Percentiles rank a stretch among this genome's conserved stretches.
phyloP scores from a whole-genome alignment of 345 rosid species.

The Stellera chamaejasme region DNA sequence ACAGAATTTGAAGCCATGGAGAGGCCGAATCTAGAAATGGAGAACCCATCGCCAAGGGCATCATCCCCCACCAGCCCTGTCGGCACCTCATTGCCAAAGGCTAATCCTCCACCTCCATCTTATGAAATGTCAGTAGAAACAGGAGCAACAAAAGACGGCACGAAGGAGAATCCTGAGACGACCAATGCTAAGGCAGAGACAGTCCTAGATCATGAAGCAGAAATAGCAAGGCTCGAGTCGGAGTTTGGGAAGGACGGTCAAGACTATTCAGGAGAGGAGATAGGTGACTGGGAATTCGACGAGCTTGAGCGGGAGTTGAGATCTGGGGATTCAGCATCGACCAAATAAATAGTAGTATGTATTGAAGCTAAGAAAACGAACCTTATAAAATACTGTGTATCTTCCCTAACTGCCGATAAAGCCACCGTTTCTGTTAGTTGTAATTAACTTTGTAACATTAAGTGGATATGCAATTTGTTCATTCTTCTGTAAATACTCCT shows the following conservation, averaged over 20 bases:
- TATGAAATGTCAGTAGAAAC: slow-evolving; percentile 8
- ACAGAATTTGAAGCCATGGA: slow-evolving; percentile 71
- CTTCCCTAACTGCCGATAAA: slow-evolving; percentile 10
- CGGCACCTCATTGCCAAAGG: slow-evolving; percentile 24
- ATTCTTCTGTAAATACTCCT: slow-evolving; percentile 50
- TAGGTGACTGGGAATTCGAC: slow-evolving; percentile 94
- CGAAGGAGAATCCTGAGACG: slow-evolving; percentile 22
- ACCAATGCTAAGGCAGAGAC: slow-evolving; percentile 22
- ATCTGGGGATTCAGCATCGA: slow-evolving; percentile 29
- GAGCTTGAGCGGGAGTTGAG: slow-evolving; percentile 85
- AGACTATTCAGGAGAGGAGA: slow-evolving; percentile 73
- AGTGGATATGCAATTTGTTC: slow-evolving; percentile 19
- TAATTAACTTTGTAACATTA: slow-evolving; percentile 18
- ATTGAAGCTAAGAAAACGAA: slow-evolving; percentile 1
- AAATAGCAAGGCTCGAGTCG: slow-evolving; percentile 80
- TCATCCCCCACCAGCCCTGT: slow-evolving; percentile 18
- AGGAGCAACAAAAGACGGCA: slow-evolving; percentile 23
- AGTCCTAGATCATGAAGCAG: slow-evolving; percentile 63
- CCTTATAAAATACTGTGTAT: slow-evolving; percentile 7
- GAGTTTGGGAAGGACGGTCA: slow-evolving; percentile 77
- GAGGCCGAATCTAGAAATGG: slow-evolving; percentile 75
- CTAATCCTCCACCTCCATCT: slow-evolving; percentile 17
- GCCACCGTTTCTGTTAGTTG: slow-evolving; percentile 24
- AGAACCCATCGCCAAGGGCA: slow-evolving; percentile 38
- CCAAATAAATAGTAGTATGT: slow-evolving; percentile 14